Conservation (phyloP, 352 stramenopile genomes). For the Phytophthora macrochlamydospora region DNA sequence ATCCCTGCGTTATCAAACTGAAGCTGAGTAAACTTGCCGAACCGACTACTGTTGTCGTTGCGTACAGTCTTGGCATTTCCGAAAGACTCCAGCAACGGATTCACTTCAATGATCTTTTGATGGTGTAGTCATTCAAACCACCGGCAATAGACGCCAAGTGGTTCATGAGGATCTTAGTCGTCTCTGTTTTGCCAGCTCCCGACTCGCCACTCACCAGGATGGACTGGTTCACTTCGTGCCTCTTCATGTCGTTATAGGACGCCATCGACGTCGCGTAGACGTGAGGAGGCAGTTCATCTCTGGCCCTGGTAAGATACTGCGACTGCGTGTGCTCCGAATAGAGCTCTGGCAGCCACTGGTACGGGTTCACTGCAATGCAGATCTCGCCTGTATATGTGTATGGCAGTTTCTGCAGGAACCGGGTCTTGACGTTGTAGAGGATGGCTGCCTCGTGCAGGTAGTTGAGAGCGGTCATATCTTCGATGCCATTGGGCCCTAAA, state of each 20-base stretch:
- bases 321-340: slow-evolving; percentile 79
- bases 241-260: slow-evolving; percentile 73
- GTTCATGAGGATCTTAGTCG: slow-evolving; percentile 91
- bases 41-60: slow-evolving; percentile 97
- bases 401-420: slow-evolving; percentile 86
- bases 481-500: slow-evolving; percentile 58
- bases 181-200: slow-evolving; percentile 89
- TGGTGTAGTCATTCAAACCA: slow-evolving; percentile 70
- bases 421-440: slow-evolving; percentile 90
- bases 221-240: slow-evolving; percentile 72
- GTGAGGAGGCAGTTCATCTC: slow-evolving; percentile 67
- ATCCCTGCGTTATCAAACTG: slow-evolving; percentile 85
- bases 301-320: slow-evolving; percentile 67
- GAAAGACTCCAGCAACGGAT: slow-evolving; percentile 85
- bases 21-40: slow-evolving; percentile 98
- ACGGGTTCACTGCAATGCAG: slow-evolving; percentile 97
- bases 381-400: slow-evolving; percentile 98
- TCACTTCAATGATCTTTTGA: slow-evolving; percentile 87
- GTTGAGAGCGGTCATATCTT: slow-evolving; percentile 90
- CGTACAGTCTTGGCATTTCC: slow-evolving; percentile 94
- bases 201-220: slow-evolving; percentile 89
- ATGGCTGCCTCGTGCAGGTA: slow-evolving; percentile 92
- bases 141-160: slow-evolving; percentile 79
- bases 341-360: slow-evolving; percentile 89
- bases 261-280: slow-evolving; percentile 77